These are phyloP conservation scores for Pichia norvegensis DNA, from an alignment of 1,139 yeast genomes.

Conservation along the genomic window DNA sequence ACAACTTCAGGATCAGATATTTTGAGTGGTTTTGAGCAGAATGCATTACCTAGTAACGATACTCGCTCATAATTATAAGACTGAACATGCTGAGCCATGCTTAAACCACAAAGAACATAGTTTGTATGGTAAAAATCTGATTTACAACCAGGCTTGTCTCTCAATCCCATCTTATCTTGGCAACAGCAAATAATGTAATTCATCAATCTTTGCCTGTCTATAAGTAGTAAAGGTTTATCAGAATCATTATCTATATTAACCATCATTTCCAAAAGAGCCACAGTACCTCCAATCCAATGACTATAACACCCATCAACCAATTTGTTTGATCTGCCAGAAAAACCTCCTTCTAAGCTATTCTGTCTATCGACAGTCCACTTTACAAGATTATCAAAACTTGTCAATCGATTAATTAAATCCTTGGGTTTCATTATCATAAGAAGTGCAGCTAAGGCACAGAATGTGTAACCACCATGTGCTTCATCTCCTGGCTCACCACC, in stretches of 20 bases:
- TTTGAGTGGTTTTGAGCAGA: conserved; percentile 23
- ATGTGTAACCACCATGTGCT: conserved; percentile 97
- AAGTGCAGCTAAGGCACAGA: conserved; percentile 75
- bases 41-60: conserved; percentile 25
- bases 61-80: conserved; percentile 13
- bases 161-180: conserved; percentile 55
- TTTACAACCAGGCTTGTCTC: conserved; percentile 77
- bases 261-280: conserved; percentile 55
- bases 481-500: conserved; percentile 77
- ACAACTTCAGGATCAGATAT: conserved; percentile 24
- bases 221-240: conserved; percentile 24
- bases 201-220: conserved; percentile 49
- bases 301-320: conserved; percentile 94
- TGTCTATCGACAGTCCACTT: conserved; percentile 73
- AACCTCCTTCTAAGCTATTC: conserved; percentile 67
- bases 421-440: conserved; percentile 38
- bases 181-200: conserved; percentile 70
- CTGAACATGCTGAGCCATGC: conserved; percentile 56
- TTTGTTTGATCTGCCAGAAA: conserved; percentile 85
- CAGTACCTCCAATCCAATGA: conserved; percentile 87
- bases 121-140: conserved; percentile 91
- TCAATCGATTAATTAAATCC: conserved; percentile 16
- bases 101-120: conserved; percentile 71
- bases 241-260: conserved; percentile 17
- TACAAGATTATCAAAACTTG: conserved; percentile 36